Percentiles rank a stretch among this genome's conserved stretches.
Evolutionary conservation across 106 monocot genomes (phyloP).

Genomic region (Xerophyta viscosa): DNA sequence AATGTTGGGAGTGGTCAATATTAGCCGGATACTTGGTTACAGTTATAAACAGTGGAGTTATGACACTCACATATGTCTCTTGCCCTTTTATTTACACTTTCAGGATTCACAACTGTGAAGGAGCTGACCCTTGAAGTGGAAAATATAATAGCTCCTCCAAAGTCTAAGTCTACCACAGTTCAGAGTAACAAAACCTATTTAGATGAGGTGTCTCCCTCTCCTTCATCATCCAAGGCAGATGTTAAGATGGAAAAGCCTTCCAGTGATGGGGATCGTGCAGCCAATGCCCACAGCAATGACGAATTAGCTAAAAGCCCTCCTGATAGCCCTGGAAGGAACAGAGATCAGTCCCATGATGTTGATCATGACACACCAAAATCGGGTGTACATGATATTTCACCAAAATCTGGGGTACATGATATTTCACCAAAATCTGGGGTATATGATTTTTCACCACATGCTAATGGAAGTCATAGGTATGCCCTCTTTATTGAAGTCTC

Average conservation of each 20-base stretch:
- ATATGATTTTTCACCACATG: too few relatives aligned
- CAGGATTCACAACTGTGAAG: conserved; percentile 80
- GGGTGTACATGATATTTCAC: conserved; percentile 33
- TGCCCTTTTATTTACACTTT: conserved; percentile 5
- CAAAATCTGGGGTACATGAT: too few relatives aligned
- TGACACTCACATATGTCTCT: background rate
- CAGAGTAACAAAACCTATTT: conserved; percentile 21
- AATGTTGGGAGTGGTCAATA: too few relatives aligned
- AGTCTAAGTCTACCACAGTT: conserved; percentile 20
- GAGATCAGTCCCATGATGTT: conserved; percentile 28
- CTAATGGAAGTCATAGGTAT: conserved; percentile 61
- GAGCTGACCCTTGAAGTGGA: conserved; percentile 79
- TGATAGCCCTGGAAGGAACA: conserved; percentile 52
- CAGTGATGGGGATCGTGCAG: conserved; percentile 12
- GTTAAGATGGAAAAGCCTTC: conserved; percentile 28
- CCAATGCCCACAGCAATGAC: conserved; percentile 33
- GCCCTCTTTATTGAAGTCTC: too few relatives aligned
- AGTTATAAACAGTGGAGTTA: too few relatives aligned
- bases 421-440: too few relatives aligned
- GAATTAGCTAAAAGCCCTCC: conserved; percentile 49
- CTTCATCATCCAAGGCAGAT: conserved; percentile 16
- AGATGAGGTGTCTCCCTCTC: conserved; percentile 26
- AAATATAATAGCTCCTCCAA: conserved; percentile 42
- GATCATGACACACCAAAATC: conserved; percentile 25
- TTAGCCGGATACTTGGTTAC: too few relatives aligned